Evolutionary conservation across 106 monocot species (phyloP).

Genomic region (Dioscorea zingiberensis): DNA sequence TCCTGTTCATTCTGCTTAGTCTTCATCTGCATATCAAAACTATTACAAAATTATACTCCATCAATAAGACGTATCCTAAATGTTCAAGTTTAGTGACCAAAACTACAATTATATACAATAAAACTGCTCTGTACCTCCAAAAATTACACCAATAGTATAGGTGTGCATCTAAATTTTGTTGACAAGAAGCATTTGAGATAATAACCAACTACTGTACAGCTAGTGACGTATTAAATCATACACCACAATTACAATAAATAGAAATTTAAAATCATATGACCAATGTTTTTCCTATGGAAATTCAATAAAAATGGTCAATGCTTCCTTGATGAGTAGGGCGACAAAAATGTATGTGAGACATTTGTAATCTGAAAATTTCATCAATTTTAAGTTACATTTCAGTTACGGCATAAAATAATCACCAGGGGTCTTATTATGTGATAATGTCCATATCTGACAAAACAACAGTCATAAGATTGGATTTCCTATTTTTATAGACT

Average conservation of each 20-base stretch:
- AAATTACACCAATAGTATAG: not conserved
- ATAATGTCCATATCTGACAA: too few relatives aligned
- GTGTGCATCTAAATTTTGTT: not conserved
- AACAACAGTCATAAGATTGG: not conserved
- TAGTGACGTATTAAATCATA: too few relatives aligned
- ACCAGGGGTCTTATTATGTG: too few relatives aligned
- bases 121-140: not conserved
- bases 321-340: too few relatives aligned
- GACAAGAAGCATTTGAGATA: not conserved
- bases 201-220: not conserved
- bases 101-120: not conserved
- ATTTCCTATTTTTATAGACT: not conserved
- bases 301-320: too few relatives aligned
- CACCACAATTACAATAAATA: too few relatives aligned
- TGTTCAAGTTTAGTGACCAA: not conserved
- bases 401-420: too few relatives aligned
- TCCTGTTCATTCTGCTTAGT: constrained; percentile 36
- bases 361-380: too few relatives aligned
- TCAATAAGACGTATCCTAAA: not conserved
- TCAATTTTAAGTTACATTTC: too few relatives aligned
- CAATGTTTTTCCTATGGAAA: too few relatives aligned
- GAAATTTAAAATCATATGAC: too few relatives aligned
- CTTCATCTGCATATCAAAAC: constrained; percentile 47
- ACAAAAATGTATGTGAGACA: too few relatives aligned
- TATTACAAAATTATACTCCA: not conserved